Percentiles rank a stretch among this genome's conserved stretches.
Conservation (phyloP, 805 yeast species). For the Sungouiozyma ichnusensis region DNA sequence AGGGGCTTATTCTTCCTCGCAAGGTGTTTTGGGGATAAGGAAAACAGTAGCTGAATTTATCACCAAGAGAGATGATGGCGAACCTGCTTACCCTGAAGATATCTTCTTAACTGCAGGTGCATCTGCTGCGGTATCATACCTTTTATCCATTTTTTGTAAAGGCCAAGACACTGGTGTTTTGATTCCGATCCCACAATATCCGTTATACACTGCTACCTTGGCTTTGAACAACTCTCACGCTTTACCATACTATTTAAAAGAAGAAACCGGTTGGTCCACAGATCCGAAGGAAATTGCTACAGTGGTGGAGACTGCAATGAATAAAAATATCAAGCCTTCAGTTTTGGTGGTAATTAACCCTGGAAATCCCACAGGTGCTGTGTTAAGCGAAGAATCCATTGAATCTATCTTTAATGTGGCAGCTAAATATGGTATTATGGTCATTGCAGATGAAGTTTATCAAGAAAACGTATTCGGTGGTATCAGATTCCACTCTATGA, state of each 20-base stretch:
- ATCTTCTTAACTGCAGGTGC: slow-evolving; percentile 91
- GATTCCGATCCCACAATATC: slow-evolving; percentile 97
- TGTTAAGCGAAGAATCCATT: slow-evolving; percentile 55
- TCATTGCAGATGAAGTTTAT: slow-evolving; percentile 96
- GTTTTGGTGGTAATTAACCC: slow-evolving; percentile 92
- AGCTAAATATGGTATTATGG: slow-evolving; percentile 71
- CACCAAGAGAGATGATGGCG: slow-evolving; percentile 67
- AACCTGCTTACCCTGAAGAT: slow-evolving; percentile 51
- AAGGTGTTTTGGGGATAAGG: slow-evolving; percentile 69
- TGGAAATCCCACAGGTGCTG: slow-evolving; percentile 96
- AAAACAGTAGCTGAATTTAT: slow-evolving; percentile 76
- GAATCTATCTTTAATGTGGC: slow-evolving; percentile 66
- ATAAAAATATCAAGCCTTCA: slow-evolving; percentile 51
- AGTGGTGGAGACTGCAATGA: slow-evolving; percentile 38
- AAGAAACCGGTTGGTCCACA: slow-evolving; percentile 74
- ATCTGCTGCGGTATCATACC: slow-evolving; percentile 79
- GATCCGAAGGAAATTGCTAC: slow-evolving; percentile 53
- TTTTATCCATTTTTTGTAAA: slow-evolving; percentile 58
- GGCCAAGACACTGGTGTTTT: slow-evolving; percentile 67
- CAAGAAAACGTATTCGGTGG: slow-evolving; percentile 75
- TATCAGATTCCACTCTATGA: slow-evolving; percentile 66
- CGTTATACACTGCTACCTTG: slow-evolving; percentile 90
- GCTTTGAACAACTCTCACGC: slow-evolving; percentile 75
- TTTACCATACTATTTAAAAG: slow-evolving; percentile 79
- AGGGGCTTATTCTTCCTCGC: slow-evolving; percentile 93